A percentile compares a stretch with the other conserved stretches of the same genome.
These are phyloP conservation scores for Phalaenopsis equestris DNA, from an alignment of 106 monocot species.

Conservation along the genomic window DNA sequence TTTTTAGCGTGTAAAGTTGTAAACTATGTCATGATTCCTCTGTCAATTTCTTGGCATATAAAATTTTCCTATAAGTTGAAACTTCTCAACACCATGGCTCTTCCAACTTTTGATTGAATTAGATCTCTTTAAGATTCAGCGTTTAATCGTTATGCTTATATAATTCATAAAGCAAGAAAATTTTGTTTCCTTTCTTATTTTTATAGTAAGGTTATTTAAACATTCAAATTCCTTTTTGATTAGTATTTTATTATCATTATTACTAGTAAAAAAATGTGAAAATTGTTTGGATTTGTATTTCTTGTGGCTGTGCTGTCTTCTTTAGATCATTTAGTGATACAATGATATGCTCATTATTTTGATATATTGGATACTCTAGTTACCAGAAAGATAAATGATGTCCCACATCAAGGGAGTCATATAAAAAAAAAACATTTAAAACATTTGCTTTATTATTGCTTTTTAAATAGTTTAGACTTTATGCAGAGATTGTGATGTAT, in stretches of 20 bases:
- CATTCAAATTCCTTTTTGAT: neutral
- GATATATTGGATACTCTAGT: neutral
- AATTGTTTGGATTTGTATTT: neutral
- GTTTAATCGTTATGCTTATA: neutral
- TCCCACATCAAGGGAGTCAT: neutral
- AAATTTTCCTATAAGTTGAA: neutral
- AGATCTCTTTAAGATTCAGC: neutral
- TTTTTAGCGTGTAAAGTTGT: neutral
- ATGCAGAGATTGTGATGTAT: too few relatives aligned
- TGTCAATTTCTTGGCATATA: neutral
- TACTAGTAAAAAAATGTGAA: neutral
- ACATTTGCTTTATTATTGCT: too few relatives aligned
- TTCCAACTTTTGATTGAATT: neutral
- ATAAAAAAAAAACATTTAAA: too few relatives aligned
- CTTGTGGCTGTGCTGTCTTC: neutral
- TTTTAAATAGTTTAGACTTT: too few relatives aligned
- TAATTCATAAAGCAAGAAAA: too few relatives aligned
- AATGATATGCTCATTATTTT: neutral
- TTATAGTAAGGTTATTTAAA: neutral
- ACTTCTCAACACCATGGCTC: neutral
- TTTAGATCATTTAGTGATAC: neutral
- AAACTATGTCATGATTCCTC: neutral
- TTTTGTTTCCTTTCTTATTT: neutral
- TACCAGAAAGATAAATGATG: neutral
- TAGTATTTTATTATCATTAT: neutral